These are phyloP conservation scores for Aegle marmelos DNA, from an alignment of 345 rosid species.

Conservation along the genomic window DNA sequence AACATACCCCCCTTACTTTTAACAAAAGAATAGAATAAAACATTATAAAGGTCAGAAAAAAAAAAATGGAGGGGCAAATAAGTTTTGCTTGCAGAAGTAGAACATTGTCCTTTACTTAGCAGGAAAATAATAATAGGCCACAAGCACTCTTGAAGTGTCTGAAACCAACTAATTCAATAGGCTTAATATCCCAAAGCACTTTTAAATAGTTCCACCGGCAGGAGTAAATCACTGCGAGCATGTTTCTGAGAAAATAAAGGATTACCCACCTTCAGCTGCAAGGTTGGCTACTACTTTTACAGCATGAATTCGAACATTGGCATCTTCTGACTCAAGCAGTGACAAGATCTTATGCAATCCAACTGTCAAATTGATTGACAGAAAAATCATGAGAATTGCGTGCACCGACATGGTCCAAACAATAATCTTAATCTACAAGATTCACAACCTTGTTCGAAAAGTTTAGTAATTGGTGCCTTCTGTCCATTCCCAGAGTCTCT, in stretches of 20 bases:
- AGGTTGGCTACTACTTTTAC: constrained; percentile 97
- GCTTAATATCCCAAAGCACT: neutral
- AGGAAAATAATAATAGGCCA: neutral
- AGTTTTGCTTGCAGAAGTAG: neutral
- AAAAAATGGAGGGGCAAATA: neutral
- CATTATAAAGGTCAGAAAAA: neutral
- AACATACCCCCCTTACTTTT: neutral
- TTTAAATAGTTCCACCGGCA: neutral
- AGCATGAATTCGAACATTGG: constrained; percentile 89
- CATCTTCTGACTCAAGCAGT: constrained; percentile 91
- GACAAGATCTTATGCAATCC: constrained; percentile 85
- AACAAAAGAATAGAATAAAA: neutral
- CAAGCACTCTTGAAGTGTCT: neutral
- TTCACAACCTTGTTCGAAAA: constrained; percentile 88
- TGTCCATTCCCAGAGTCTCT: constrained; percentile 60
- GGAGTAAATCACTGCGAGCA: neutral
- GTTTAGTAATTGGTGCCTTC: constrained; percentile 65
- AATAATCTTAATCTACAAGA: neutral
- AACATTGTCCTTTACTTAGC: neutral
- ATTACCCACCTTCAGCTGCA: constrained; percentile 86
- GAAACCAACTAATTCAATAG: neutral
- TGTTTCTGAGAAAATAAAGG: neutral
- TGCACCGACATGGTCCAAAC: neutral
- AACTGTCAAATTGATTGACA: constrained; percentile 41
- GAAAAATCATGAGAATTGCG: constrained; percentile 13